Conservation (phyloP, 1,139 yeast species). For the Candida pseudoviswanathii region DNA sequence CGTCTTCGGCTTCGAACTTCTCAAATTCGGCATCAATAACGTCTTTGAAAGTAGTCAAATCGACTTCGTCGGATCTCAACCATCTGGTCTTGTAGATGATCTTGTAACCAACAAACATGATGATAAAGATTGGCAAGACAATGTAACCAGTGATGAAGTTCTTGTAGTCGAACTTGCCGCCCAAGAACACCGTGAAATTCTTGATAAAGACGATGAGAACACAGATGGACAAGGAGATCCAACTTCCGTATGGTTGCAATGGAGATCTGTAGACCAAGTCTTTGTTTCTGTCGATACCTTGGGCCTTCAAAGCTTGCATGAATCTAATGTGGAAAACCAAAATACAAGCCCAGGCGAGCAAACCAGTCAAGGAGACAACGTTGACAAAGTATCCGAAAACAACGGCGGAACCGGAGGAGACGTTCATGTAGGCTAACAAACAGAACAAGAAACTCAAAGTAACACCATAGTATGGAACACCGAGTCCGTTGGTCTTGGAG, state of each 20-base stretch:
- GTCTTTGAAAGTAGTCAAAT: constrained; percentile 63
- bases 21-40: constrained; percentile 71
- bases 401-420: constrained; percentile 50
- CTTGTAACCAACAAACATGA: constrained; percentile 62
- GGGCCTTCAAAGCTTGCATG: constrained; percentile 65
- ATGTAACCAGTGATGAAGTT: constrained; percentile 76
- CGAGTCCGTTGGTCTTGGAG: constrained; percentile 38
- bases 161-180: constrained; percentile 48
- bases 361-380: constrained; percentile 72
- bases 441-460: constrained; percentile 47
- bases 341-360: constrained; percentile 70
- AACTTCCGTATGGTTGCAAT: constrained; percentile 66
- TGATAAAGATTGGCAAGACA: constrained; percentile 67
- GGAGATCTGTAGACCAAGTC: constrained; percentile 64
- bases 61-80: constrained; percentile 59
- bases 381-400: constrained; percentile 70
- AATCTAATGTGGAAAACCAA: constrained; percentile 64
- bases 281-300: constrained; percentile 43
- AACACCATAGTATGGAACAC: constrained; percentile 44
- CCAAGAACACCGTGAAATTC: constrained; percentile 73
- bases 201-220: constrained; percentile 62
- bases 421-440: constrained; percentile 65
- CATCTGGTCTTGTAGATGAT: constrained; percentile 52
- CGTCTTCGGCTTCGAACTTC: constrained; percentile 46
- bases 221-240: constrained; percentile 57